These are phyloP conservation scores for Amanita rimosa DNA, from an alignment of 768 basidiomycete species.

Conservation along the genomic window DNA sequence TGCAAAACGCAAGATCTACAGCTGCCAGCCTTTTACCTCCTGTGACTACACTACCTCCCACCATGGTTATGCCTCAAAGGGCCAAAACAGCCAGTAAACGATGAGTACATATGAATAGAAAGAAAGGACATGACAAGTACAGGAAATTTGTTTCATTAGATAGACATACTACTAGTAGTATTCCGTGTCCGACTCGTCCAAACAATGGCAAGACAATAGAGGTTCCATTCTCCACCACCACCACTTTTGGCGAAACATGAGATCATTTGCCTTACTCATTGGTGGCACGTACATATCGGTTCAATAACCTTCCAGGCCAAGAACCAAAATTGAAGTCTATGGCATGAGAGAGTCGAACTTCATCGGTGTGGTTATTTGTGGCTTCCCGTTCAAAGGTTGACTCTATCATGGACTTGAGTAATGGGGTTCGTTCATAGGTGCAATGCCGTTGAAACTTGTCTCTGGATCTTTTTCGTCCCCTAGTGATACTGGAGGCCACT, in stretches of 20 bases:
- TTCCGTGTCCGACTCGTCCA: conserved; percentile 42
- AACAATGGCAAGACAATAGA: conserved; percentile 50
- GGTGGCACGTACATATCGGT: conserved; percentile 44
- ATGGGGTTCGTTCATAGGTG: conserved; percentile 14
- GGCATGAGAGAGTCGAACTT: too few relatives aligned
- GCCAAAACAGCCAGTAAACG: neutral
- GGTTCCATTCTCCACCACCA: conserved; percentile 76
- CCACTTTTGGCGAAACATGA: conserved; percentile 37
- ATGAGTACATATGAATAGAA: neutral
- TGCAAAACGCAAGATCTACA: conserved; percentile 75
- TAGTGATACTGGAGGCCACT: conserved; percentile 20
- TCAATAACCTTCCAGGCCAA: conserved; percentile 62
- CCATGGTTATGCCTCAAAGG: conserved; percentile 63
- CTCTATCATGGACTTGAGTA: conserved; percentile 11
- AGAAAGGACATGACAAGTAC: neutral
- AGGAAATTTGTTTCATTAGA: neutral
- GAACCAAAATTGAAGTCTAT: conserved; percentile 48
- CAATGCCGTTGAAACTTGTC: neutral
- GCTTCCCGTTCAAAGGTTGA: conserved; percentile 10
- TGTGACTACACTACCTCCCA: conserved; percentile 80
- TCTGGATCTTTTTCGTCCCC: conserved; percentile 11
- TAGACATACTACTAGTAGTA: conserved; percentile 14
- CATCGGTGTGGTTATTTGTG: conserved; percentile 13
- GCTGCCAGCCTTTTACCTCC: conserved; percentile 73
- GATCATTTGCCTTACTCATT: neutral